phyloP scores from a whole-genome alignment of 352 stramenopile species.

The Elongisporangium anandrum region DNA sequence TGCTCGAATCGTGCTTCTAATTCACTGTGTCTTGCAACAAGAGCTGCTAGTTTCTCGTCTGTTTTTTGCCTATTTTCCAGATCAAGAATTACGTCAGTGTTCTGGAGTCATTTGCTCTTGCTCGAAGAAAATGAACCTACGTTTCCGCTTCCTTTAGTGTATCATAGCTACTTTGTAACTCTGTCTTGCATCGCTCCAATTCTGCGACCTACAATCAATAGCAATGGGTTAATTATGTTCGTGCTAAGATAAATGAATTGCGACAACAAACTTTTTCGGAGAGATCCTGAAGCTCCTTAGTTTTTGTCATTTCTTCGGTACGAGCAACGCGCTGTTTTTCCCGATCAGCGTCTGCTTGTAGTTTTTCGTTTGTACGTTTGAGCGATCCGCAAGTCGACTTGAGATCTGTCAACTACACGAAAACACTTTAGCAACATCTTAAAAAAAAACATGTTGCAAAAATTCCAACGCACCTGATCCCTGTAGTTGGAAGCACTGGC shows the following conservation, averaged over 20 bases:
- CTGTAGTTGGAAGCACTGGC: conserved; percentile 47
- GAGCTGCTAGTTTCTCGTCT: conserved; percentile 25
- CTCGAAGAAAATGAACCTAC: conserved; percentile 14
- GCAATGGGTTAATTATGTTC: background rate
- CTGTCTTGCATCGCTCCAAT: conserved; percentile 33
- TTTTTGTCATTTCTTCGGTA: conserved; percentile 20
- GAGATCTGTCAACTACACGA: conserved; percentile 45
- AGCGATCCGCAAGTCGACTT: conserved; percentile 46
- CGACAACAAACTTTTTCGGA: conserved; percentile 26
- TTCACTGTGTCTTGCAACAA: conserved; percentile 26
- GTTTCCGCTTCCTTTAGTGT: conserved; percentile 24
- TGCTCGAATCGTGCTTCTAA: conserved; percentile 25
- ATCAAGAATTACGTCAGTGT: background rate
- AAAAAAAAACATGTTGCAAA: conserved; percentile 1
- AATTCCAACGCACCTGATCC: conserved; percentile 50
- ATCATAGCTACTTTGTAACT: conserved; percentile 29
- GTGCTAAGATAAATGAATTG: conserved; percentile 1
- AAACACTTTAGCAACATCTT: background rate
- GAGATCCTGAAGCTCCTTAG: conserved; percentile 27
- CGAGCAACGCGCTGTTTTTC: conserved; percentile 29
- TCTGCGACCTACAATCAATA: conserved; percentile 16
- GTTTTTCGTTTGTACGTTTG: conserved; percentile 40
- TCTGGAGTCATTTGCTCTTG: background rate
- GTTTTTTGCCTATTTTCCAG: conserved; percentile 18
- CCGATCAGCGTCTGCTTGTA: conserved; percentile 45